A percentile compares a stretch with the other conserved stretches of the same genome.
phyloP scores from a whole-genome alignment of 148 eudicot genomes.

The Fallopia convolvulus region DNA sequence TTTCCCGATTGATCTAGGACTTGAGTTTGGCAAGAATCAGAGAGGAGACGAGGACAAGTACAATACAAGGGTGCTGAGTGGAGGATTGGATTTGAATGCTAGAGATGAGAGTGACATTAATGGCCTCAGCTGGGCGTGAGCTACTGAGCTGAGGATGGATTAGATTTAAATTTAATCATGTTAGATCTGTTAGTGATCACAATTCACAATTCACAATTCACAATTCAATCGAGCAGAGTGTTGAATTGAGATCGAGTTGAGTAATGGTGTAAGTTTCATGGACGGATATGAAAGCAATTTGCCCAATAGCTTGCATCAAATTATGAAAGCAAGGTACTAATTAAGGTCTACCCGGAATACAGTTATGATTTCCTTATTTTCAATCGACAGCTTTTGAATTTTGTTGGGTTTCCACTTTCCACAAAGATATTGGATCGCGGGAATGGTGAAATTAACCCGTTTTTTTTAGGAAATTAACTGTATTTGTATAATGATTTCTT shows the following conservation, averaged over 20 bases:
- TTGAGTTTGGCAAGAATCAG: conserved; percentile 18
- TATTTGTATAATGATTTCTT: too few species aligned
- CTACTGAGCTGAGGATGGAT: not conserved
- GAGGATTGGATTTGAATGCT: conserved; percentile 11
- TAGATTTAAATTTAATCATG: not conserved
- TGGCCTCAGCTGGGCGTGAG: conserved; percentile 9
- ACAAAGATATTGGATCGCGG: not conserved
- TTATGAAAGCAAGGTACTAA: not conserved
- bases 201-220: not conserved
- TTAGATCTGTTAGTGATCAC: not conserved
- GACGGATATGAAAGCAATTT: not conserved
- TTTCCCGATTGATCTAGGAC: not conserved
- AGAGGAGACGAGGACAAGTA: conserved; percentile 12
- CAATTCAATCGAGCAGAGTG: not conserved
- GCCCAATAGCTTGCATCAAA: not conserved
- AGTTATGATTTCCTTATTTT: not conserved
- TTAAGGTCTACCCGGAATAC: not conserved
- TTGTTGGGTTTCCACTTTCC: not conserved
- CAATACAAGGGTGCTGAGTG: not conserved
- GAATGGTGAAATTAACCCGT: too few species aligned
- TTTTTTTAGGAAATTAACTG: too few species aligned
- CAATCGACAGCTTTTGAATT: not conserved
- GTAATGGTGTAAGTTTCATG: not conserved
- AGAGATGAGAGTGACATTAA: conserved; percentile 5
- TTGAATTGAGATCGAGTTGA: not conserved